phyloP scores from a whole-genome alignment of 768 basidiomycete genomes.

The Termitomyces sp. region DNA sequence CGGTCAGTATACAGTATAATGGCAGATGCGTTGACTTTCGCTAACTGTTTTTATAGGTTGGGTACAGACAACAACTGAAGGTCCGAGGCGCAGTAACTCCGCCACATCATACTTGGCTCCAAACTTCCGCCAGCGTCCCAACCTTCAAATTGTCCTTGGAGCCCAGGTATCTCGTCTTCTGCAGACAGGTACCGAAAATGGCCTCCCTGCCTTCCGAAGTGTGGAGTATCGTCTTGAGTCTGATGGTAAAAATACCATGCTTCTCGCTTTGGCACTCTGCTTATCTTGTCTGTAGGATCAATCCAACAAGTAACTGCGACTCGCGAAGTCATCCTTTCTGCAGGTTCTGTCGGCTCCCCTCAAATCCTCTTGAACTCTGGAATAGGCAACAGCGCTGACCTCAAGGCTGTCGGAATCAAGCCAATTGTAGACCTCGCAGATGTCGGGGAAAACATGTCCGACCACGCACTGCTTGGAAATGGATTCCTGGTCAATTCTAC shows the following conservation, averaged over 20 bases:
- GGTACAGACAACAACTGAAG: constrained; percentile 19
- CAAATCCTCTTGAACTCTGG: constrained; percentile 29
- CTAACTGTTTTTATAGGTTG: constrained; percentile 8
- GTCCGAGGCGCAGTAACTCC: constrained; percentile 19
- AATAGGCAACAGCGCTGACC: constrained; percentile 22
- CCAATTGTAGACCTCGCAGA: constrained; percentile 26
- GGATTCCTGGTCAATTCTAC: background rate
- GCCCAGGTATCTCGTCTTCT: constrained; percentile 25
- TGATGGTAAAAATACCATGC: background rate
- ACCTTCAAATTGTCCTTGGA: constrained; percentile 21
- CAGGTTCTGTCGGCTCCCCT: constrained; percentile 28
- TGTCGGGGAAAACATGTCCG: constrained; percentile 35
- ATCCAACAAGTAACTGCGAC: constrained; percentile 16
- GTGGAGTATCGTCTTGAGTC: constrained; percentile 13
- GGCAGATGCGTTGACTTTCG: background rate
- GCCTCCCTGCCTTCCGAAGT: constrained; percentile 11
- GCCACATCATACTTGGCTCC: constrained; percentile 22
- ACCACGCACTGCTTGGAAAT: constrained; percentile 19
- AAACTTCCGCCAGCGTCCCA: constrained; percentile 14
- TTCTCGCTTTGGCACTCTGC: background rate
- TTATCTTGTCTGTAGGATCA: constrained; percentile 7
- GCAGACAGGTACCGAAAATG: background rate
- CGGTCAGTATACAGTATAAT: background rate
- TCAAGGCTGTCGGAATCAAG: constrained; percentile 17
- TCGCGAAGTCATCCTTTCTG: constrained; percentile 34